phyloP scores from a whole-genome alignment of 2,329 filamentous ascomycete species.

The Fusarium incarnatum region DNA sequence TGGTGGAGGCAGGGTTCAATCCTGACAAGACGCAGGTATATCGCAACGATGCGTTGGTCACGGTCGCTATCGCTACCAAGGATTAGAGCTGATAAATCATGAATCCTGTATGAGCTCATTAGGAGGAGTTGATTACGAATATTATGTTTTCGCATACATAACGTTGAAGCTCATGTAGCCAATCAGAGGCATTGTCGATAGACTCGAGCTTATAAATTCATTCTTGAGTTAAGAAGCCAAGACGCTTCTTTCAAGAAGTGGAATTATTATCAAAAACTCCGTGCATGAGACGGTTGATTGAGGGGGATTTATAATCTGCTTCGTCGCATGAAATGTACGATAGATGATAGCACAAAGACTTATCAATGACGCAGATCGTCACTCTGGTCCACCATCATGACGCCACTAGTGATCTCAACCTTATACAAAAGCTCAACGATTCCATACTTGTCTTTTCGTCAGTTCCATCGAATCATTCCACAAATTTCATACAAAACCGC shows the following conservation, averaged over 20 bases:
- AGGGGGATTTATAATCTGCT: conserved; percentile 12
- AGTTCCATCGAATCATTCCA: background rate
- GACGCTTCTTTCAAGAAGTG: background rate
- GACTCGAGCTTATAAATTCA: background rate
- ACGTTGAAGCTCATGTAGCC: background rate
- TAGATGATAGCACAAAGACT: background rate
- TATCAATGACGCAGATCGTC: background rate
- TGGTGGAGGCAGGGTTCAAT: background rate
- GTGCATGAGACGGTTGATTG: background rate
- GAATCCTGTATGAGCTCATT: no score
- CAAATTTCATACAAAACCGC: background rate
- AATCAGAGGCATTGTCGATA: no score
- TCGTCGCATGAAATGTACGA: background rate
- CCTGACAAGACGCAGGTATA: background rate
- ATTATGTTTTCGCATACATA: background rate
- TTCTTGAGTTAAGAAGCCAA: background rate
- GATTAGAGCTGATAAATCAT: background rate
- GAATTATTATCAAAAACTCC: background rate
- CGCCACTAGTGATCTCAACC: background rate
- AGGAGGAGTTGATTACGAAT: background rate
- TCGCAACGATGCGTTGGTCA: background rate
- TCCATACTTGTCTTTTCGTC: background rate
- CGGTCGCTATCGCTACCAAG: background rate
- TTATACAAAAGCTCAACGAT: background rate
- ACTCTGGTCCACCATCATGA: background rate